Conservation (phyloP, 139 green algal genomes). For the Chloropicon primus region DNA sequence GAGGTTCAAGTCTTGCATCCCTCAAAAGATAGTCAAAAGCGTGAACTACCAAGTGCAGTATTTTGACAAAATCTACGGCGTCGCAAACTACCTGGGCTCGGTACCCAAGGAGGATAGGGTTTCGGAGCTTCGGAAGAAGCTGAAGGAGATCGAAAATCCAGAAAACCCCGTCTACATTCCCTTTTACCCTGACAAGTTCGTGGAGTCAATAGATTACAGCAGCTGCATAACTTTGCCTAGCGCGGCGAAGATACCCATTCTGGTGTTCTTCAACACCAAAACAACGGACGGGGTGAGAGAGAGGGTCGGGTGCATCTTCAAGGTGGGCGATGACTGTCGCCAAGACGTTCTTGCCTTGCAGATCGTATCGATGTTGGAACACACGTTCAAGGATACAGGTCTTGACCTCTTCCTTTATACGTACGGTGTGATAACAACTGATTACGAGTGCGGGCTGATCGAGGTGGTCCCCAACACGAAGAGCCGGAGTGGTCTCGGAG, state of each 20-base stretch:
- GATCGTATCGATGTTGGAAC: slow-evolving; percentile 43
- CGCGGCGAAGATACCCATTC: slow-evolving; percentile 4
- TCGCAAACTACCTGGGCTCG: neutral
- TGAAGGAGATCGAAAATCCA: neutral
- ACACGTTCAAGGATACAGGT: slow-evolving; percentile 46
- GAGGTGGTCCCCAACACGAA: slow-evolving; percentile 83
- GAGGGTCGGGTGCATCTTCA: slow-evolving; percentile 66
- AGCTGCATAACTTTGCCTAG: neutral
- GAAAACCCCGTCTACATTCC: neutral
- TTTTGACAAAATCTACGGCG: neutral
- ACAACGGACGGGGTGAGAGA: slow-evolving; percentile 17
- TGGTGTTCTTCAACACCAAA: slow-evolving; percentile 28
- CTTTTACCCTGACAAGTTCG: neutral
- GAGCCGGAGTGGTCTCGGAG: slow-evolving; percentile 55
- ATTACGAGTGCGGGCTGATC: slow-evolving; percentile 89
- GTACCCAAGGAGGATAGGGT: neutral
- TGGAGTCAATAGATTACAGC: neutral
- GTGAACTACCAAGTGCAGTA: neutral
- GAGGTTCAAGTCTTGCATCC: neutral
- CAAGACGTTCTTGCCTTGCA: slow-evolving; percentile 95
- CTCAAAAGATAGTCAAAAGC: neutral
- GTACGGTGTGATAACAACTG: slow-evolving; percentile 90
- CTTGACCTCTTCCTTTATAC: slow-evolving; percentile 77
- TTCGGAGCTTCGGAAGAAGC: slow-evolving; percentile 1
- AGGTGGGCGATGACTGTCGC: slow-evolving; percentile 87